A percentile compares a stretch with the other conserved stretches of the same genome.
These are phyloP conservation scores for Scorias spongiosa DNA, from an alignment of 2,329 filamentous ascomycete species.

Conservation along the genomic window DNA sequence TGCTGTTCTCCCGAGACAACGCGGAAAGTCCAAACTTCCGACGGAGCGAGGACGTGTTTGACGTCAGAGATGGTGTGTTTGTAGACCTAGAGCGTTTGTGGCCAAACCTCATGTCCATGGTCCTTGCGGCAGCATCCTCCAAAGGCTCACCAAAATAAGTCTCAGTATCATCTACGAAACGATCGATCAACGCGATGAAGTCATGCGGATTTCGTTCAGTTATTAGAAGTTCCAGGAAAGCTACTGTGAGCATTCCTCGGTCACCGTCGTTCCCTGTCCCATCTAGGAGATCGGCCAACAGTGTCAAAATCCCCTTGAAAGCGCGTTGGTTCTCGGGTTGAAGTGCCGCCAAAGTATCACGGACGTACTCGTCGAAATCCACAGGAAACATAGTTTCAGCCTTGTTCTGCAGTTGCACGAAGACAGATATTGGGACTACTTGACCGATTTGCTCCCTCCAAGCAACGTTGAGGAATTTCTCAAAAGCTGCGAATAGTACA, in stretches of 20 bases:
- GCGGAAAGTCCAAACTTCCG: constrained; percentile 66
- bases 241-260: constrained; percentile 69
- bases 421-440: constrained; percentile 55
- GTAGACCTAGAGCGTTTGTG: constrained; percentile 42
- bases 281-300: constrained; percentile 75
- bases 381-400: constrained; percentile 49
- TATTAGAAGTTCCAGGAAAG: constrained; percentile 77
- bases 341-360: constrained; percentile 35
- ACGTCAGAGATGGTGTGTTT: constrained; percentile 60
- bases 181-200: constrained; percentile 78
- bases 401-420: constrained; percentile 59
- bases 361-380: constrained; percentile 51
- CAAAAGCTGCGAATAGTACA: constrained; percentile 78
- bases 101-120: constrained; percentile 9
- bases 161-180: constrained; percentile 78
- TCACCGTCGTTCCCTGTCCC: constrained; percentile 86
- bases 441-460: constrained; percentile 83
- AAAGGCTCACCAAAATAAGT: constrained; percentile 60
- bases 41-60: constrained; percentile 73
- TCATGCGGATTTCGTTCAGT: constrained; percentile 61
- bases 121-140: constrained; percentile 11
- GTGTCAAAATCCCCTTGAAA: constrained; percentile 67
- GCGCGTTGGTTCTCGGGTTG: constrained; percentile 53
- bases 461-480: constrained; percentile 77
- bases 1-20: constrained; percentile 65